Evolutionary conservation across 176 grass and related monocot species (phyloP), one percentile per base, ranked within the genome.

Genomic region (Carex scoparia): DNA sequence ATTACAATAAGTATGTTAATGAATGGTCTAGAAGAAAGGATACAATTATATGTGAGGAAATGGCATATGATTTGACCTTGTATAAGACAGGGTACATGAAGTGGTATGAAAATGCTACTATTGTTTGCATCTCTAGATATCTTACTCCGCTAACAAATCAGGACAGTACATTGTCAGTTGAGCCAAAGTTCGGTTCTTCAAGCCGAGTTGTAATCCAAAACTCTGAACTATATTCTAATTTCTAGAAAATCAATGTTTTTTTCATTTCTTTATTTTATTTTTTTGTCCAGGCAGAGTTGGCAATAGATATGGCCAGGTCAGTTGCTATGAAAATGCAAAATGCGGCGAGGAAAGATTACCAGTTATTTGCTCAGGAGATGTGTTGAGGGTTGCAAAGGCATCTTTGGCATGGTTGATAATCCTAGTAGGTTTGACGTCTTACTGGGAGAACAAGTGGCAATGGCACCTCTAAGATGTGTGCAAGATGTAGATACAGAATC

Each of bases 281-380:
- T 23, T 73, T 49, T 58, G 56, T 58, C 69, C 6, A 49, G 69
- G 69, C 69, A 7, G 69, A 73, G 69, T 49, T 73, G 69, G 69
- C 44, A 12, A 49, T 73, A 42, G 38, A 73, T 73, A 18, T 73
- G 40, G 69, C 69, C n/a, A 73, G 69, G 42, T 73, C 42, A 49
- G 69, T 40, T 73, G 42, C 69, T 48, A 4, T 23, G 14, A 18
- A 73, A 49, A 73, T 73, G 69, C 69, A 73, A 73, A 73, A 73
- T 73, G 69, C 16, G 6, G 27, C 42, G 38, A 73, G 13, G 40
- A 73, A 73, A 23, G 69, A 73, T 9, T 73, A 10, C 40, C 69
- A 18, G 69, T 46, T 73, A 73, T 73, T 73, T 73, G 69, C 69
- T 49, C 40, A 73, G 69, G 69, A 73, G 42, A 73, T 73, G 69